phyloP scores from a whole-genome alignment of 2,329 filamentous ascomycete species.

The Ceratocystis alfenasii region DNA sequence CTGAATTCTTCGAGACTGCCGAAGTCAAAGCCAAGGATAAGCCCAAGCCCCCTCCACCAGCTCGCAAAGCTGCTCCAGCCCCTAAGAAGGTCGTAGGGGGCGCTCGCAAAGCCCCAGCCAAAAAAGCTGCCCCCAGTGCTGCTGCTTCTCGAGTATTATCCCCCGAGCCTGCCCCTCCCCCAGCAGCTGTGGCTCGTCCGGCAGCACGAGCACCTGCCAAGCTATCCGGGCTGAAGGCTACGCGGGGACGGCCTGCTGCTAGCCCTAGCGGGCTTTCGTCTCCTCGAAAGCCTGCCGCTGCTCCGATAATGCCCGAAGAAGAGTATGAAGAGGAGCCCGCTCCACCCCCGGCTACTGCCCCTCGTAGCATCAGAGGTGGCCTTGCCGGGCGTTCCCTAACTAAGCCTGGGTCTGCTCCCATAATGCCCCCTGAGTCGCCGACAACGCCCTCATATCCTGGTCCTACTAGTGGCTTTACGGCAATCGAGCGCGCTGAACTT shows the following conservation, averaged over 20 bases:
- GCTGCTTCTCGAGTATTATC: constrained; percentile 29
- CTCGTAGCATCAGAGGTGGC: constrained; percentile 60
- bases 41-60: constrained; percentile 65
- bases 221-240: constrained; percentile 47
- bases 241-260: constrained; percentile 45
- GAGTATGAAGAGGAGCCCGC: constrained; percentile 39
- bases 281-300: constrained; percentile 39
- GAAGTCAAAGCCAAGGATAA: constrained; percentile 47
- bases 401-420: constrained; percentile 50
- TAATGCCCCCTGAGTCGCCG: constrained; percentile 39
- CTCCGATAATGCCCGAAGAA: constrained; percentile 45
- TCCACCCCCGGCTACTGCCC: constrained; percentile 47
- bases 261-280: constrained; percentile 40
- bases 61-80: constrained; percentile 37
- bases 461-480: constrained; percentile 44
- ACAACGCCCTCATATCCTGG: constrained; percentile 42
- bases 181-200: constrained; percentile 39
- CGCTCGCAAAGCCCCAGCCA: constrained; percentile 31
- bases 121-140: constrained; percentile 34
- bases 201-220: constrained; percentile 44
- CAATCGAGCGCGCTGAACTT: constrained; percentile 81
- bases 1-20: constrained; percentile 67
- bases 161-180: constrained; percentile 30
- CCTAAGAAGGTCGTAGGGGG: constrained; percentile 39
- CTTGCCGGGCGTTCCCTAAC: constrained; percentile 75